Evolutionary conservation across 768 basidiomycete species (phyloP).

Genomic region (Psilocybe cubensis): DNA sequence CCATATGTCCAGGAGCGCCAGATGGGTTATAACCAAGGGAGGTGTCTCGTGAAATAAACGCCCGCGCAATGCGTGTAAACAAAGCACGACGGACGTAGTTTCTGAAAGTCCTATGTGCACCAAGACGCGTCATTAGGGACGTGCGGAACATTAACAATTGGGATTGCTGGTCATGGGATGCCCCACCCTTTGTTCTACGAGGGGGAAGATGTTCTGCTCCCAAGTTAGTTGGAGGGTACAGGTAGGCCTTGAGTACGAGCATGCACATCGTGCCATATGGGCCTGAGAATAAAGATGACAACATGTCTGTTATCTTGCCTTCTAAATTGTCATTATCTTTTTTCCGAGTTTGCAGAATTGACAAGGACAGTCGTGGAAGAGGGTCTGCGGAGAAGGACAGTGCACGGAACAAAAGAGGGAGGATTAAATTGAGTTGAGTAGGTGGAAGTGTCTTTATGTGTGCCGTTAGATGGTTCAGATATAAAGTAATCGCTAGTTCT

Average conservation of each 20-base stretch:
- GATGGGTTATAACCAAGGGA: constrained; percentile 58
- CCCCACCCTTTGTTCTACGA: not conserved
- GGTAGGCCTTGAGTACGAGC: constrained; percentile 59
- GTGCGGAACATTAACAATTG: constrained; percentile 17
- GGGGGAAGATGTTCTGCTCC: constrained; percentile 15
- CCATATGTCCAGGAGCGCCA: constrained; percentile 61
- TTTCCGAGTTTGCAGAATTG: constrained; percentile 46
- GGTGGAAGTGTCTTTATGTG: constrained; percentile 65
- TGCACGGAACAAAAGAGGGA: constrained; percentile 76
- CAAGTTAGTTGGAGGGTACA: constrained; percentile 50
- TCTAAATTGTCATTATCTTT: constrained; percentile 45
- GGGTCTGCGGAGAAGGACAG: constrained; percentile 68
- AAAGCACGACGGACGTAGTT: constrained; percentile 66
- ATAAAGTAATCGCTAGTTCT: constrained; percentile 67
- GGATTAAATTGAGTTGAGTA: constrained; percentile 52
- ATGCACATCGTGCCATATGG: constrained; percentile 70
- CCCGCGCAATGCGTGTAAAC: constrained; percentile 63
- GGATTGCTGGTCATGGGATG: not conserved
- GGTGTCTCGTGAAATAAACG: constrained; percentile 61
- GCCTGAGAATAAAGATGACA: constrained; percentile 62
- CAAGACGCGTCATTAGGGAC: constrained; percentile 51
- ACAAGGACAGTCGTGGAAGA: constrained; percentile 70
- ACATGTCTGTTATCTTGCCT: constrained; percentile 56
- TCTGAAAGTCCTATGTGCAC: constrained; percentile 65
- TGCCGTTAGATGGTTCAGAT: constrained; percentile 63